Evolutionary conservation across 805 yeast species (phyloP), one percentile per base, ranked within the genome.

Genomic region (Ogataea pini): DNA sequence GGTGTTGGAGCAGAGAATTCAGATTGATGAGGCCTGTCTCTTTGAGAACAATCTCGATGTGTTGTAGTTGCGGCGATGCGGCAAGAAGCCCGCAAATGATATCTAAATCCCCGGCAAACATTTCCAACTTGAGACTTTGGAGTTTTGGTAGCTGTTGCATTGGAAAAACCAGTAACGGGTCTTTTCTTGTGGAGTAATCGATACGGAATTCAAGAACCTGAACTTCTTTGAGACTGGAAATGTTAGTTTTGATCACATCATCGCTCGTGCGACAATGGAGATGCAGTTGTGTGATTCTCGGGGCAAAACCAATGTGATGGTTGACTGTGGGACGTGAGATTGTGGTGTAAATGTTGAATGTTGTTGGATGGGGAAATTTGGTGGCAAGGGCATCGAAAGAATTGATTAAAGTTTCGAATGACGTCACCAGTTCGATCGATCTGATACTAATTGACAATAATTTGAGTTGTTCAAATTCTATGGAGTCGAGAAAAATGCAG

Each of bases 321-420:
- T 12, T 28, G n/a, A 4, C 5, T 14, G 13, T 14, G 9, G 31
- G n/a, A 6, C 31, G 31, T 10, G 31, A 28, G n/a, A 28, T 28
- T 6, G 31, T 43, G 13, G 49, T 43, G 27, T 46, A 40, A 3
- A 50, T 29, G 7, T 20, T 22, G 20, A 46, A 38, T 7, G 19
- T 16, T 10, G 36, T 44, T 8, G 55, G 50, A 6, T 17, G 14
- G 7, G 56, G 51, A n/a, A 52, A 44, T 6, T 34, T 24, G 18
- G 20, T 34, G 13, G 33, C n/a, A 14, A 49, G 19, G 22, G 25
- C 39, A 17, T 10, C 42, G 31, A 39, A 27, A 10, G 25, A 13
- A 4, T 14, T 20, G 28, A 36, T 14, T 22, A 34, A 41, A 3
- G 32, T 27, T 10, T 25, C 38, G 12, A 41, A 28, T 13, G 50